Evolutionary conservation across 768 basidiomycete genomes (phyloP), one percentile per base, ranked within the genome.

Genomic region (Boletus sp.): DNA sequence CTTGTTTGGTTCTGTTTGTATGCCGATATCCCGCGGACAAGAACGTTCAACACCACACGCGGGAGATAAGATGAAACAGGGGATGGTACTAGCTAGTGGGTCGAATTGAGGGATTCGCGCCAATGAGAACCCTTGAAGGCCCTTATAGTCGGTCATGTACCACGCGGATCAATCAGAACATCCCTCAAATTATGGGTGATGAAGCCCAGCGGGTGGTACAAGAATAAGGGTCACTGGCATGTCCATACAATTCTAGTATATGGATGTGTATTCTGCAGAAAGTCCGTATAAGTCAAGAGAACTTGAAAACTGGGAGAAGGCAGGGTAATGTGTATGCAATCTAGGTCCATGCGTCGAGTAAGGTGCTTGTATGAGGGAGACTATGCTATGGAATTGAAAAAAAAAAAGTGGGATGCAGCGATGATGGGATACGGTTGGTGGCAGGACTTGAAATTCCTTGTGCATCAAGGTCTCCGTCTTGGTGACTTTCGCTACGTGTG

Each of bases 231-330:
- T 20, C 51, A 49, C n/a, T n/a, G n/a, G n/a, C n/a, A n/a, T 49
- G 47, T 64, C 53, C 47, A 36, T 50, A 57, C 53, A 47, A 49
- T 44, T 67, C 65, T 67, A 65, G 40, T 20, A 36, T 32, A 36
- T 48, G 59, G 18, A 10, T 42, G 35, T 55, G 45, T 52, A 41
- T 49, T 61, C 35, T 52, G 55, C 54, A 46, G 53, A 48, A 57
- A 48, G 67, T 58, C 64, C 52, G 49, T 53, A 55, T 52, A 48
- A 49, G 51, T 59, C 62, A 64, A 57, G 55, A 56, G 46, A 17
- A 17, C 24, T 29, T 46, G 28, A 46, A 53, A 50, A 14, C 44
- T 33, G 49, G 29, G 40, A 52, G 50, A 49, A 36, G 41, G 30
- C 15, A 45, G 33, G 28, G 24, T 40, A 32, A 52, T 46, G 36